Percentiles rank a stretch among this genome's conserved stretches.
phyloP scores from a whole-genome alignment of 768 basidiomycete species.

The Kwoniella botswanensis region DNA sequence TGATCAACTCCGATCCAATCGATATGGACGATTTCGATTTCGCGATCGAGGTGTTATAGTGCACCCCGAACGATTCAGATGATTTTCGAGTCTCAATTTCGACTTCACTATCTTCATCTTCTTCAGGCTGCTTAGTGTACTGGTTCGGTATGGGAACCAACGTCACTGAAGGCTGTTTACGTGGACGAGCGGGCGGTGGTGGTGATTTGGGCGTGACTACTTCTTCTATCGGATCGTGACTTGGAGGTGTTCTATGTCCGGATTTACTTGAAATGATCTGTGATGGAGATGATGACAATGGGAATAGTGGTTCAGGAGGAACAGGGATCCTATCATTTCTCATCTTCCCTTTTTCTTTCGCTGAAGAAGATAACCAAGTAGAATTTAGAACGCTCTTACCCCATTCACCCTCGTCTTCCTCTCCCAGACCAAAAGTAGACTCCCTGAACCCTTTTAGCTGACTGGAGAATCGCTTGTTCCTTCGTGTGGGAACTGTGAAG shows the following conservation, averaged over 20 bases:
- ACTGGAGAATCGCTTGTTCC: constrained; percentile 31
- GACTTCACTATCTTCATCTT: not conserved
- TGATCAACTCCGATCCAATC: constrained; percentile 23
- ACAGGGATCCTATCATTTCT: constrained; percentile 15
- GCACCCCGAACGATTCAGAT: constrained; percentile 32
- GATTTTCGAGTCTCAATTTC: constrained; percentile 15
- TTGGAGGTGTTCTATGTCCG: not conserved
- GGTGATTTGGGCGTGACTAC: constrained; percentile 16
- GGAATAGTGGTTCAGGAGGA: not conserved
- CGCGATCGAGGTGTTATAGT: constrained; percentile 8
- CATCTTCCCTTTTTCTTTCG: not conserved
- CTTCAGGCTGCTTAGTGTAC: too few species aligned
- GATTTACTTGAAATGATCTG: not conserved
- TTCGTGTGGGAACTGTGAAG: not conserved
- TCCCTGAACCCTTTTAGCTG: constrained; percentile 40
- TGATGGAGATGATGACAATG: too few species aligned
- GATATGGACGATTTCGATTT: constrained; percentile 21
- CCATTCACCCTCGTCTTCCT: constrained; percentile 22
- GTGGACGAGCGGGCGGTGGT: constrained; percentile 19
- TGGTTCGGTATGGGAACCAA: not conserved
- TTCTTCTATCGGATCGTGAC: not conserved
- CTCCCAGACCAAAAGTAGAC: constrained; percentile 20
- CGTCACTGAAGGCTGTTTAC: not conserved
- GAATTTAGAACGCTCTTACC: constrained; percentile 18
- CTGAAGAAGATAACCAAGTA: constrained; percentile 10